These are phyloP conservation scores for Nepenthes gracilis DNA, from an alignment of 148 eudicot genomes.

Conservation along the genomic window DNA sequence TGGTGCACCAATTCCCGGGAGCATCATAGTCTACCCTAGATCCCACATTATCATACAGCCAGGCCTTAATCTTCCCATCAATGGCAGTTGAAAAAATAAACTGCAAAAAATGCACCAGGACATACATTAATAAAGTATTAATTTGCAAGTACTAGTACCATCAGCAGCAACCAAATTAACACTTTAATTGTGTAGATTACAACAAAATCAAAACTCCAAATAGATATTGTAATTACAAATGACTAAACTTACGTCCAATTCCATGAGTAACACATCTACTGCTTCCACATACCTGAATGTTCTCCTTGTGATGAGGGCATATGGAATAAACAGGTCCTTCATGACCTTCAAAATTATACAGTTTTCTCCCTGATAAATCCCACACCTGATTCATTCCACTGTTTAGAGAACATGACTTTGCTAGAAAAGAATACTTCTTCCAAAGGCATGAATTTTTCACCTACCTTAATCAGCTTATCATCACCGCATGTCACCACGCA, in stretches of 20 bases:
- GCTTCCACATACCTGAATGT: constrained; percentile 43
- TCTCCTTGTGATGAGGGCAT: constrained; percentile 93
- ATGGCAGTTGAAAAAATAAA: constrained; percentile 84
- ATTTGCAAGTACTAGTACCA: not conserved
- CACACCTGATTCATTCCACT: constrained; percentile 55
- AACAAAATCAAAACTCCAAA: not conserved
- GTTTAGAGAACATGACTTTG: constrained; percentile 4
- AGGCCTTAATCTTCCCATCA: constrained; percentile 95
- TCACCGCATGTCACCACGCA: constrained; percentile 92
- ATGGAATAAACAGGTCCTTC: constrained; percentile 89
- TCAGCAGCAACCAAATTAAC: not conserved
- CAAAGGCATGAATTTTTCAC: not conserved
- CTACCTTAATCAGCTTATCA: constrained; percentile 81
- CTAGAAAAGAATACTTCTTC: not conserved
- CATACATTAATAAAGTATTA: not conserved
- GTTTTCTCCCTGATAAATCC: constrained; percentile 66
- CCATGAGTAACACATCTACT: too few species aligned
- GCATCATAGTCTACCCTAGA: constrained; percentile 95
- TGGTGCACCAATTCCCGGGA: constrained; percentile 84
- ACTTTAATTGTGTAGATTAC: not conserved
- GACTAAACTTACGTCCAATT: not conserved
- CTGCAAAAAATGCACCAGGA: constrained; percentile 30
- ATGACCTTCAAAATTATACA: constrained; percentile 82
- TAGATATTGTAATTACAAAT: not conserved
- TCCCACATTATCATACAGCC: constrained; percentile 89